A percentile compares a stretch with the other conserved stretches of the same genome.
Conservation (phyloP, 2,329 filamentous ascomycete species). For the Fusarium hostae region DNA sequence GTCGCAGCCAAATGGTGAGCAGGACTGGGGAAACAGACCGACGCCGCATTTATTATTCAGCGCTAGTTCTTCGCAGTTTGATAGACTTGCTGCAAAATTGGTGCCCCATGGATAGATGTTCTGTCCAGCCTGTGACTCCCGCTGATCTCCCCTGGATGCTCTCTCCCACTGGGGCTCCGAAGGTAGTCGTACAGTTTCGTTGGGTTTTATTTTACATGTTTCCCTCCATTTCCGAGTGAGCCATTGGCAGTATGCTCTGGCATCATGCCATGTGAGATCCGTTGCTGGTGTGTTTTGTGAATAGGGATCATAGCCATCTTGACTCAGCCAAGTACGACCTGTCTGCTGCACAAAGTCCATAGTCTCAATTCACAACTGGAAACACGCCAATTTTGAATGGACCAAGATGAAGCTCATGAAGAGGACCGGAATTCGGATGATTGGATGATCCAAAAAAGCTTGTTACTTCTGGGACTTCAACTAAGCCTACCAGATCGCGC, state of each 20-base stretch:
- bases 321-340: neutral
- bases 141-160: neutral
- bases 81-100: neutral
- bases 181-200: neutral
- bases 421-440: neutral
- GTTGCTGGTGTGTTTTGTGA: neutral
- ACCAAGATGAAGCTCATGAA: neutral
- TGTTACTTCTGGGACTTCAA: neutral
- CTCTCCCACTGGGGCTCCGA: neutral
- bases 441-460: neutral
- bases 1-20: neutral
- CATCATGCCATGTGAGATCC: neutral
- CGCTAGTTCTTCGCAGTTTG: neutral
- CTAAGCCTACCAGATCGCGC: rapidly evolving
- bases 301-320: neutral
- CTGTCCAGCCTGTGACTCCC: neutral
- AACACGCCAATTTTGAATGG: neutral
- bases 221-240: neutral
- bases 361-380: neutral
- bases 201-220: neutral
- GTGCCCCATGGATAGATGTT: neutral
- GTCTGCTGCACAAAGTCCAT: neutral
- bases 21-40: neutral
- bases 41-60: neutral
- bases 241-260: neutral